Evolutionary conservation across 768 basidiomycete genomes (phyloP), one percentile per base, ranked within the genome.

Genomic region (Amanita phalloides): DNA sequence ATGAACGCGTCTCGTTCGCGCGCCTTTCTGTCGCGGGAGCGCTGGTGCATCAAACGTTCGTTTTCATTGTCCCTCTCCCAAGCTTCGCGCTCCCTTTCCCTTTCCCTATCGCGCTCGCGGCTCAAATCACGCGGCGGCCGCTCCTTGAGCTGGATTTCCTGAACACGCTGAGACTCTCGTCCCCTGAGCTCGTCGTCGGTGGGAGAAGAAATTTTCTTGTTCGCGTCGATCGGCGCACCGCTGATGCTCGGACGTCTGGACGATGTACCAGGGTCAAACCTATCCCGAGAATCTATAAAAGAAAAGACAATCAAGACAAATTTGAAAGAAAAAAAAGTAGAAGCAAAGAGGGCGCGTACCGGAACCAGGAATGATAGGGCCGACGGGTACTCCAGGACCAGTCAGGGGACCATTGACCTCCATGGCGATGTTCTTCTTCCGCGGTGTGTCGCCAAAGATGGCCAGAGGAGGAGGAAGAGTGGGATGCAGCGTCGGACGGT

Each of bases 1-100:
- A 48, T 48, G 26, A 39, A 30, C 8, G 69, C 66, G 38, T 66
- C 69, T 10, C 67, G 60, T 11, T 71, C 68, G 23, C 63, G 62
- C 21, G 57, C 59, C 6, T 61, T 62, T 38, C 54, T 56, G 6
- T 59, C 61, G n/a, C 57, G 51, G 14, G 54, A 52, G 47, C 51
- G 54, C 48, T 53, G 54, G 33, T 54, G 57, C 47, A 53, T 50
- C 54, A 49, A 54, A 50, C 54, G 56, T 39, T 47, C 54, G 47
- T 13, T 33, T 2, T 33, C 33, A 13, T 53, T 51, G 33, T 53
- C 56, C 44, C 36, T 56, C 51, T 49, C 35, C 50, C 55, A 62
- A 58, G 45, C 61, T 55, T 58, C 57, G 9, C 58, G 56, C 5
- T 59, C 32, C 10, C 32, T 32, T 32, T 32, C 32, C 10, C 5